Base-by-base conservation (phyloP, 345 rosid genomes). In the Populus pruinosa region DNA sequence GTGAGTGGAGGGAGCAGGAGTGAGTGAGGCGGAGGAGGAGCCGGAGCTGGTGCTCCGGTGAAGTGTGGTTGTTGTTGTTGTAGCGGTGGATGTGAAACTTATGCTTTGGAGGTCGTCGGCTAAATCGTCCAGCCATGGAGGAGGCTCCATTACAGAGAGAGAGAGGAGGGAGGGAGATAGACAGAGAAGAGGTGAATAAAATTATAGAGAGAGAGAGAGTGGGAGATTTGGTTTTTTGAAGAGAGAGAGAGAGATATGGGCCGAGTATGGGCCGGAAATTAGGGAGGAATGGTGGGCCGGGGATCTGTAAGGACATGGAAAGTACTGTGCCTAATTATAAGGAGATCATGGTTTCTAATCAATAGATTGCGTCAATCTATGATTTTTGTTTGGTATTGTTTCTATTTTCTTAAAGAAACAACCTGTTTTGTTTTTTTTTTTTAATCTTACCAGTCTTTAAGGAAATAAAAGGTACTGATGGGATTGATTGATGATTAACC, bases 41-140 rank as follows among this genome's bases (percentile, higher is more conserved):
- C 90, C 89, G 63, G 91, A 92, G 83, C 92, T 88, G 3, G 92
- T 87, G 86, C 94, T 91, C n/a, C 93, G 89, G 80, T 90, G 88
- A 76, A 90, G 83, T 13, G 97, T 89, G 63, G 90, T 82, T 79
- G 91, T 80, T 11, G 91, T 80, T 11, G 88, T 73, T 75, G 89
- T 85, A 13, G 85, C 85, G 33, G 89, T 87, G 75, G 91, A 94
- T 20, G 97, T 88, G 82, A 93, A 94, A 87, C 98, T 94, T 35
- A 93, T 62, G 85, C 98, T 93, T 79, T 93, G 98, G 21, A 94
- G 89, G 76, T 91, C 97, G 87, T 93, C 98, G 76, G 92, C 89
- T 61, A 93, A 81, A 77, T 91, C 94, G 77, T 93, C 97, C 5
- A 64, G 41, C 20, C 41, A 67, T 13, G 77, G 63, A n/a, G 63